Conservation (phyloP, 1,284 basidiomycete genomes). For the Lentinula novae-zelandiae region DNA sequence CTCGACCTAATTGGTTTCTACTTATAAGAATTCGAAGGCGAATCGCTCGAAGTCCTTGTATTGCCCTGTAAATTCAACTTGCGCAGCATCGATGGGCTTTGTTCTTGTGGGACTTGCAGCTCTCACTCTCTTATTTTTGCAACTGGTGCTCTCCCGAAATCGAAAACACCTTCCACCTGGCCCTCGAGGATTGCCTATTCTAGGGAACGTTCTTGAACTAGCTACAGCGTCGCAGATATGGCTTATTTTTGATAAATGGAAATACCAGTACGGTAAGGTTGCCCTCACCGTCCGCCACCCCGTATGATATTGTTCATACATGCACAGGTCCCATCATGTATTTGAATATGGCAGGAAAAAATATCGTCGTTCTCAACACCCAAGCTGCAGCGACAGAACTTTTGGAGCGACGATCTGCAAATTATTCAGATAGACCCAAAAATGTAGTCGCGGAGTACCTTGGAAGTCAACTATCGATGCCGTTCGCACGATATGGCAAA, state of each 20-base stretch:
- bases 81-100: no score
- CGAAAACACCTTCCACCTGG: constrained; percentile 10
- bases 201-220: constrained; percentile 13
- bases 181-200: constrained; percentile 8
- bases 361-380: constrained; percentile 13
- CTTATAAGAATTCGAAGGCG: no score
- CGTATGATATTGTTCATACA: background rate
- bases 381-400: constrained; percentile 9
- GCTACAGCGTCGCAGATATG: background rate
- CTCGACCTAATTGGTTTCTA: no score
- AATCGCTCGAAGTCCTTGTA: no score
- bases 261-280: constrained; percentile 5
- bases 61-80: no score
- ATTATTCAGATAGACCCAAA: constrained; percentile 10
- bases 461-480: background rate
- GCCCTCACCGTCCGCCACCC: background rate
- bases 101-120: no score
- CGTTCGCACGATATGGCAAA: constrained; percentile 2
- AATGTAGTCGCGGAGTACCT: constrained; percentile 3
- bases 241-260: constrained; percentile 2
- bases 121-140: background rate
- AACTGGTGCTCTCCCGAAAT: background rate
- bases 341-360: constrained; percentile 9
- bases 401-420: constrained; percentile 11
- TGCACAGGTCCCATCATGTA: constrained; percentile 10